Evolutionary conservation across 352 stramenopile species (phyloP), one percentile per base, ranked within the genome.

Genomic region (Achlya hypogyna): DNA sequence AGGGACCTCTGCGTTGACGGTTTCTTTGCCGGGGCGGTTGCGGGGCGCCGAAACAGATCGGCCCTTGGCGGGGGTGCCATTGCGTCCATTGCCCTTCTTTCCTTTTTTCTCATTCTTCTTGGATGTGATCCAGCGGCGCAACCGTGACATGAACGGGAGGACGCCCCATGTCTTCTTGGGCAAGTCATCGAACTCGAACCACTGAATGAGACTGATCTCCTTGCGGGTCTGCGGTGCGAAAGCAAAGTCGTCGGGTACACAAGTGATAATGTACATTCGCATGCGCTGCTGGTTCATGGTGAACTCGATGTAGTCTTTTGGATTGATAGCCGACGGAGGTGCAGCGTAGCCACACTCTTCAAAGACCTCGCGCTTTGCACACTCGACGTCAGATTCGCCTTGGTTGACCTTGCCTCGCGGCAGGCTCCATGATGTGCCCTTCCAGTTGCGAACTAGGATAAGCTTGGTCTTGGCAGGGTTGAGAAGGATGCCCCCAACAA

Each of bases 141-240:
- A 74, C 31, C 90, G 82, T 51, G 79, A 75, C 76, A 98, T 89
- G 69, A 98, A 97, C 9, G 94, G 94, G 69, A 98, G 77, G 43
- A 98, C 91, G 34, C 87, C 96, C 81, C 91, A 98, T 47, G 86
- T 96, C 69, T 97, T 96, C 77, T 95, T 95, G 6, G 93, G 92
- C n/a, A 98, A 66, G 16, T 82, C 66, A 69, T 96, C 82, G 49
- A 97, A 88, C 28, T 81, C 67, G 71, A 97, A 94, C 87, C 88
- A 98, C 73, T 93, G 70, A 38, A 98, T 94, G 8, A 91, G 72
- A 53, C 87, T 94, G 68, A 98, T 96, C 81, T 98, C 94, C 74
- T 98, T 98, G 25, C 93, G 81, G 6, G 91, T 97, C 63, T 98
- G 90, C 40, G 94, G 92, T 52, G 84, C 85, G 71, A 98, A 98